These are phyloP conservation scores for Rusavskia elegans DNA, from an alignment of 495 filamentous ascomycete genomes.

Conservation along the genomic window DNA sequence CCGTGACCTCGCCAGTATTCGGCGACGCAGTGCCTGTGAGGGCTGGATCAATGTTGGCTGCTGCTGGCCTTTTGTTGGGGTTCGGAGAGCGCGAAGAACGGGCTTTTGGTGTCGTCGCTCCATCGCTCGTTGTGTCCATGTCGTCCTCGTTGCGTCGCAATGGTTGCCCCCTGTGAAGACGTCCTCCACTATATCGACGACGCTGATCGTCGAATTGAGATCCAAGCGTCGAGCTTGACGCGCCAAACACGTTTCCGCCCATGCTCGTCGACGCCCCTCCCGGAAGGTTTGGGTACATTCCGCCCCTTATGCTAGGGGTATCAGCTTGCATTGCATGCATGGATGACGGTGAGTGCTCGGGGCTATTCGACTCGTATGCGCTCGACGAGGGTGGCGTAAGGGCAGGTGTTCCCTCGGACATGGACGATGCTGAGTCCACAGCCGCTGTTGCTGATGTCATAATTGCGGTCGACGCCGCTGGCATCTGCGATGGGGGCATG, in stretches of 20 bases:
- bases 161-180: conserved; percentile 57
- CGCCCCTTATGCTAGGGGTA: conserved; percentile 38
- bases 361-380: conserved; percentile 58
- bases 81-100: conserved; percentile 17
- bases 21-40: conserved; percentile 22
- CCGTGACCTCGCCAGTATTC: conserved; percentile 26
- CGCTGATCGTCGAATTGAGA: conserved; percentile 67
- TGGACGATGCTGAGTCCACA: conserved; percentile 37
- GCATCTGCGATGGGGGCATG: conserved; percentile 40
- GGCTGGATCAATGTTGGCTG: conserved; percentile 38
- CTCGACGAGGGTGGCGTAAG: conserved; percentile 75
- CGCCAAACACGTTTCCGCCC: conserved; percentile 43
- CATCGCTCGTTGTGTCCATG: conserved; percentile 40
- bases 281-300: conserved; percentile 75
- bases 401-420: conserved; percentile 56
- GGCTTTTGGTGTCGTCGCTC: conserved; percentile 23
- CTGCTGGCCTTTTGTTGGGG: conserved; percentile 15
- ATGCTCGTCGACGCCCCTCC: conserved; percentile 41
- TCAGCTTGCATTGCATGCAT: conserved; percentile 39
- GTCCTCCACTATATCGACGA: conserved; percentile 73
- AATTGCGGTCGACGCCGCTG: conserved; percentile 38
- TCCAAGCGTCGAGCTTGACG: conserved; percentile 61
- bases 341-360: conserved; percentile 68
- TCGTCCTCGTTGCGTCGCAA: conserved; percentile 17
- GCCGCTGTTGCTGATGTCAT: conserved; percentile 42